Base-by-base conservation (phyloP, 2,329 filamentous ascomycete genomes). In the Thelonectria blattea region DNA sequence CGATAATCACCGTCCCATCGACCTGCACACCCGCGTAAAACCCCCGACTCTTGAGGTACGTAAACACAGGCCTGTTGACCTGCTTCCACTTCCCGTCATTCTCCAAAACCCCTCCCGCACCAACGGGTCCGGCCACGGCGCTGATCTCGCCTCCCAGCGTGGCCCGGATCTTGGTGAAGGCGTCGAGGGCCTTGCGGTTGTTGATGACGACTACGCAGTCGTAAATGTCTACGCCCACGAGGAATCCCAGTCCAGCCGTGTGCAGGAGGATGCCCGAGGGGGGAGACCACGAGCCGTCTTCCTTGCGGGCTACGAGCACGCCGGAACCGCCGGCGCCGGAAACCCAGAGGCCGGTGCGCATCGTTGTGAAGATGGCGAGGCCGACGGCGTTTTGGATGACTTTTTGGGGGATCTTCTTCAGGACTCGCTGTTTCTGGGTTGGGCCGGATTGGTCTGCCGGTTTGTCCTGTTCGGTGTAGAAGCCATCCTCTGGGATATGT, bases 171-270 rank as follows among this genome's bases (percentile, higher is more conserved):
- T 85, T 86, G 49, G 89, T 90, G 74, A 95, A 95, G 0, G 90
- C 88, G 24, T 90, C 86, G 46, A 96, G 79, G 0, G 91, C 91
- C 65, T 90, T 85, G 24, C 85, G 82, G 1, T 86, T 90, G 76
- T 95, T 95, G 72, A 96, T 92, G 10, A 96, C 89, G 10, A 93
- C 85, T 4, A 96, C 91, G 65, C 91, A 94, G 73, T 96, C 92
- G 77, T 95, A 95, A 27, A 95, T 92, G 73, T 96, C 92, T 2
- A 93, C 85, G 8, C 92, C 92, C 0, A 90, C 85, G 48, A 95
- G 82, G 69, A 95, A 92, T 0, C 92, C 92, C 1, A 93, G 83
- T 2, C 90, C 91, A 1, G 91, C 84, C 1, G 91, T 92, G 72
- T 94, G 91, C 17, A 94, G 83, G 76, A 93, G 82, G 72, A 96